These are phyloP conservation scores for Eimeria sp. DNA, from an alignment of 169 alveolate species.

Conservation along the genomic window DNA sequence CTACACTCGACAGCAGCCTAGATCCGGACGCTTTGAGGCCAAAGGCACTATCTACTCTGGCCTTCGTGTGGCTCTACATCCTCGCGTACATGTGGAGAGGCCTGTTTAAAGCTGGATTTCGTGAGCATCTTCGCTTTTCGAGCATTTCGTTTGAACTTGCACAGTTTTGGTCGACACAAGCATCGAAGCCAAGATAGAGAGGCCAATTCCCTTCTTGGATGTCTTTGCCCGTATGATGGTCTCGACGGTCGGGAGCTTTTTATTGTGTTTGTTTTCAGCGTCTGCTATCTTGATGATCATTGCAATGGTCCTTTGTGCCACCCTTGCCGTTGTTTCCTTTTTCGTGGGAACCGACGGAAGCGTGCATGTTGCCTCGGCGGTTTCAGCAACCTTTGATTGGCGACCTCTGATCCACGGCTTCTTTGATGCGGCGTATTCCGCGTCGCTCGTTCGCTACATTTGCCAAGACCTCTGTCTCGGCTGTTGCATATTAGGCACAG, in stretches of 20 bases:
- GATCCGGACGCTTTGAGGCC: slow-evolving; percentile 71
- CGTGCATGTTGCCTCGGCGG: slow-evolving; percentile 40
- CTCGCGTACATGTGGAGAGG: slow-evolving; percentile 82
- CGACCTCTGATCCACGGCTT: slow-evolving; percentile 48
- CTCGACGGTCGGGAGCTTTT: neutral
- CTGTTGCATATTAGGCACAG: slow-evolving; percentile 76
- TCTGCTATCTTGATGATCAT: slow-evolving; percentile 75
- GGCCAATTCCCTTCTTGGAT: neutral
- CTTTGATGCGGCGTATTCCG: slow-evolving; percentile 36
- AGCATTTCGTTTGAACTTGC: neutral
- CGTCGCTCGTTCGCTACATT: slow-evolving; percentile 48
- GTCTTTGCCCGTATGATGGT: neutral
- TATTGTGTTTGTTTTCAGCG: slow-evolving; percentile 8
- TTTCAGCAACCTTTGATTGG: slow-evolving; percentile 66
- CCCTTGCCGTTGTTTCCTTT: slow-evolving; percentile 70
- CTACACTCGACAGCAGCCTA: slow-evolving; percentile 12
- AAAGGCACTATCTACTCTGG: slow-evolving; percentile 55
- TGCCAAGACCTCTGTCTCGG: slow-evolving; percentile 73
- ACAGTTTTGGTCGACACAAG: neutral
- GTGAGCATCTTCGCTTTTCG: slow-evolving; percentile 9
- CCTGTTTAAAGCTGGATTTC: slow-evolving; percentile 78
- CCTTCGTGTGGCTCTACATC: slow-evolving; percentile 78
- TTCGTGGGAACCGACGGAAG: slow-evolving; percentile 69
- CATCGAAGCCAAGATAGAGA: neutral
- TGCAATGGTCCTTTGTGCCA: slow-evolving; percentile 78